phyloP scores from a whole-genome alignment of 768 basidiomycete genomes.

The Phaeolepiota aurea region DNA sequence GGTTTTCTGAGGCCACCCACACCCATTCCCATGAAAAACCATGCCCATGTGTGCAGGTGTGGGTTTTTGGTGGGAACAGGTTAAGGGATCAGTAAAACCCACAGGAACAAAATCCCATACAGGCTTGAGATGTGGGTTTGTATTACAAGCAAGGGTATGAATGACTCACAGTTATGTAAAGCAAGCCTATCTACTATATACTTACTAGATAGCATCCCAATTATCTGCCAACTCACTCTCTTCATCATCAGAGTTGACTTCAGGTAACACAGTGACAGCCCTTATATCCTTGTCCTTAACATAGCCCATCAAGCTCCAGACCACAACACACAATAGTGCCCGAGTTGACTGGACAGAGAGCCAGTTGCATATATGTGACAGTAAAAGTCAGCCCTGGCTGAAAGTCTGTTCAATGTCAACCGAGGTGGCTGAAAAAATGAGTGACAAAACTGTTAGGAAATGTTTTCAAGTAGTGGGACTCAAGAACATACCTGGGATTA shows the following conservation, averaged over 20 bases:
- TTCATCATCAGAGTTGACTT: background rate
- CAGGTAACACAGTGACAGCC: background rate
- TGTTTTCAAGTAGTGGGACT: background rate
- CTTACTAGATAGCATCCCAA: no score
- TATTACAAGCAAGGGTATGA: no score
- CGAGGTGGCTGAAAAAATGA: constrained; percentile 15
- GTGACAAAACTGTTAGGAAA: constrained; percentile 4
- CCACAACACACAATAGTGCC: constrained; percentile 21
- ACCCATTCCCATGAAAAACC: no score
- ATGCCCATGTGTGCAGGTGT: no score
- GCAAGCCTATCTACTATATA: no score
- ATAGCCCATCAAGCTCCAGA: constrained; percentile 19
- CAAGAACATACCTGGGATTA: constrained; percentile 9
- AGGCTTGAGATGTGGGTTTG: no score
- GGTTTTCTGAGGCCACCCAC: no score
- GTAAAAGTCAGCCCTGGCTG: constrained; percentile 14
- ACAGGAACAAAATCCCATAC: no score
- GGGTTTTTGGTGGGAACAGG: no score
- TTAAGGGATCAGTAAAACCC: no score
- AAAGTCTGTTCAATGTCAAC: constrained; percentile 16
- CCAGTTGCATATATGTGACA: constrained; percentile 13
- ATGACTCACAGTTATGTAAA: no score
- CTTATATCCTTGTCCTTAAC: constrained; percentile 18
- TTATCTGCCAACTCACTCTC: no score
- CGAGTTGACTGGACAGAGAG: constrained; percentile 14